Base-by-base conservation (phyloP, 371 early-diverging fungal genomes). In the Mortierella sp. region DNA sequence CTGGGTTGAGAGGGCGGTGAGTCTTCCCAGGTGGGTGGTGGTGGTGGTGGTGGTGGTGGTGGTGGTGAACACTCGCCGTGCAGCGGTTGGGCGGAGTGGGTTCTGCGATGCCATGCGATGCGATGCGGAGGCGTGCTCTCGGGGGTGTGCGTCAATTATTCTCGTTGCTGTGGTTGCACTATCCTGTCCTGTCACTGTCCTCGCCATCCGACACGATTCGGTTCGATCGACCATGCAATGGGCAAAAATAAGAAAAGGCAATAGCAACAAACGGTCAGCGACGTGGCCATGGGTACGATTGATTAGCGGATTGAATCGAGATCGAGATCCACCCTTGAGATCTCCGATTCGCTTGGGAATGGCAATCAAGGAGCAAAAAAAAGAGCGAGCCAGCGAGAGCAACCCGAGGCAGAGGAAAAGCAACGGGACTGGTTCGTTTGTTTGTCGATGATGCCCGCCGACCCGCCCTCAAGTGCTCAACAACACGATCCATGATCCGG, bases 341-440 rank as follows among this genome's bases (percentile, higher is more conserved):
- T 48, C 48, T 48, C 48, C 13, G 48, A 48, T 48, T 13, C 48
- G 48, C 19, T 18, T 34, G 48, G 48, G 48, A 26, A 48, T 48
- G 48, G 48, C 45, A 48, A 48, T 8, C 48, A 14, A 34, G 34
- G 34, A 34, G 34, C 4, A 10, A 4, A 34, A 10, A 10, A 7
- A 10, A 34, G 34, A 10, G 7, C 10, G 34, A 10, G 34, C 4
- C 7, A 34, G n/a, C n/a, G n/a, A 34, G 34, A 34, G 34, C 34
- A 34, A 34, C 34, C 34, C 34, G 10, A 34, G 34, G 34, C 34
- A 34, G 34, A 10, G 34, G 34, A 34, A 34, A 34, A 10, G 34
- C 34, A 34, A 4, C 34, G 10, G 7, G 34, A 34, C 34, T 34
- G 34, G 34, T 10, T 10, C 34, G 34, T 10, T 10, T 34, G 34